Conservation (phyloP, 192 early-diverging fungal species). For the Coemansia sp. region DNA sequence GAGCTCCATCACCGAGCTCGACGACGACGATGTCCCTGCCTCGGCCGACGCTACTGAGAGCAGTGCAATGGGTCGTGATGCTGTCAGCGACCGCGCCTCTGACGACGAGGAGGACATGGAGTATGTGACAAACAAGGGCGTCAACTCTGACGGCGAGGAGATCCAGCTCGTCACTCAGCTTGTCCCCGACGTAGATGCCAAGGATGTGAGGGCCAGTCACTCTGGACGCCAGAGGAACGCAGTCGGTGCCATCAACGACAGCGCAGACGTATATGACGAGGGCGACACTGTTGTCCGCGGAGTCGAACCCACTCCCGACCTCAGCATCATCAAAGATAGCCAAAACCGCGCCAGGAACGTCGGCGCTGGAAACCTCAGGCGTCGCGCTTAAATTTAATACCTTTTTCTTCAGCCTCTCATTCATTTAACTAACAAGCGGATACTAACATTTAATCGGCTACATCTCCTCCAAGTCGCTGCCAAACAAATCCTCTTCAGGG, state of each 20-base stretch:
- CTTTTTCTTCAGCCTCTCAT: background rate
- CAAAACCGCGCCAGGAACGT: conserved; percentile 49
- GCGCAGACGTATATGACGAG: conserved; percentile 6
- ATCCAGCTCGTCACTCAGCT: conserved; percentile 42
- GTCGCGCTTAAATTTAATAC: conserved; percentile 20
- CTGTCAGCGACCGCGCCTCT: conserved; percentile 8
- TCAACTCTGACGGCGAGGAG: conserved; percentile 41
- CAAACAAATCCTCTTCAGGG: conserved; percentile 85
- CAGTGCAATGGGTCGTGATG: background rate
- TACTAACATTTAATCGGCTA: conserved; percentile 8
- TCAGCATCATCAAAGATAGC: conserved; percentile 36
- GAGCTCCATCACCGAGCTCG: conserved; percentile 11
- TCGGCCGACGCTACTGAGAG: no score
- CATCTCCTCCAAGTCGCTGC: conserved; percentile 66
- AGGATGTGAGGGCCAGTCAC: background rate
- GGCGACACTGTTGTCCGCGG: conserved; percentile 23
- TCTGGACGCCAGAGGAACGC: conserved; percentile 17
- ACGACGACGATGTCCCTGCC: background rate
- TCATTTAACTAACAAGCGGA: conserved; percentile 7
- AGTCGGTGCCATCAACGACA: background rate
- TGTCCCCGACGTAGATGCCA: conserved; percentile 9
- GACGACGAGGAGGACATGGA: conserved; percentile 19
- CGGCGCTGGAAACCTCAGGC: conserved; percentile 43
- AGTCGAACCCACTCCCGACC: conserved; percentile 29
- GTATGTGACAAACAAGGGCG: conserved; percentile 19